Conservation (phyloP, 2,329 filamentous ascomycete genomes). For the Tolypocladium paradoxum region DNA sequence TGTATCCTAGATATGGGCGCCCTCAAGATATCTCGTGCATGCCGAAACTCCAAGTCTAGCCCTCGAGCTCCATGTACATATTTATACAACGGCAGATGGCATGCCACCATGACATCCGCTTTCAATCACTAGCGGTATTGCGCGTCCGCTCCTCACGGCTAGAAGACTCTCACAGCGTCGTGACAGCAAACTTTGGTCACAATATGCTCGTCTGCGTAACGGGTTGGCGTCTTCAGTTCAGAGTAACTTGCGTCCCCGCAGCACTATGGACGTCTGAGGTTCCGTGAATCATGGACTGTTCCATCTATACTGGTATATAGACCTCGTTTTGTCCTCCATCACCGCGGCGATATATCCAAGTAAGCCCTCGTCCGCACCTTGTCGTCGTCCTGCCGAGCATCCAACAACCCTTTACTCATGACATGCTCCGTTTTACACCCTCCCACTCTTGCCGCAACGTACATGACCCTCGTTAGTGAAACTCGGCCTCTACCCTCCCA, state of each 20-base stretch:
- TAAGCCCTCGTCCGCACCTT: neutral
- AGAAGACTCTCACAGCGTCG: neutral
- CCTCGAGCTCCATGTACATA: neutral
- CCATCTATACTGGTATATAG: neutral
- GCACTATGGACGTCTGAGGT: neutral
- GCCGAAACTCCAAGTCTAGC: neutral
- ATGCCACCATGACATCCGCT: neutral
- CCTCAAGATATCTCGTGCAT: neutral
- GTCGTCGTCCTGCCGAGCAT: neutral
- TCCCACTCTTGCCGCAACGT: neutral
- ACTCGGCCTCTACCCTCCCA: slow-evolving; percentile 67
- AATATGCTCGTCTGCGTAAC: neutral
- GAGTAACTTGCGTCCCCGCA: neutral
- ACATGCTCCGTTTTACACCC: neutral
- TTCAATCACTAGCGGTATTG: neutral
- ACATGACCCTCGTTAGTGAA: slow-evolving; percentile 38
- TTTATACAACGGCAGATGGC: neutral
- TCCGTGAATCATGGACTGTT: neutral
- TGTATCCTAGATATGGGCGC: neutral
- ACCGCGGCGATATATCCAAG: neutral
- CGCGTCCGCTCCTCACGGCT: neutral
- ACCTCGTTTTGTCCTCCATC: neutral
- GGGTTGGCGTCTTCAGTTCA: neutral
- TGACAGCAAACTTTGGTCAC: neutral
- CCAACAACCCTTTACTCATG: neutral